Evolutionary conservation across 768 basidiomycete species (phyloP).

Genomic region (Pleurotus tuoliensis): DNA sequence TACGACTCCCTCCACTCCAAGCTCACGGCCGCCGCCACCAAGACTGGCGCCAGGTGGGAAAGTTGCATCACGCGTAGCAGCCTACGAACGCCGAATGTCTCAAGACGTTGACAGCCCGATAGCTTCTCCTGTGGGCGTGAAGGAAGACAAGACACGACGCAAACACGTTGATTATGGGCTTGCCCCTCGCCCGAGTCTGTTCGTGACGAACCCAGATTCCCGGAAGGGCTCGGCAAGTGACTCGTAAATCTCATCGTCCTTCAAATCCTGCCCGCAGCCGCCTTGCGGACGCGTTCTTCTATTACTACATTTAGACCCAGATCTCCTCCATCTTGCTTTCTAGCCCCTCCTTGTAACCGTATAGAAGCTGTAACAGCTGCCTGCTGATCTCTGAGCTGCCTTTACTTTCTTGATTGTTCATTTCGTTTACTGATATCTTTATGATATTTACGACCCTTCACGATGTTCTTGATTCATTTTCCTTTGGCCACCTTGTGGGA

Average conservation of each 20-base stretch:
- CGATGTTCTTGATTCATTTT: too few relatives aligned
- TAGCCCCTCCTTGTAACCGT: neutral
- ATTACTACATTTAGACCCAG: neutral
- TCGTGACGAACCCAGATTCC: conserved; percentile 70
- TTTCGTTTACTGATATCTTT: conserved; percentile 1
- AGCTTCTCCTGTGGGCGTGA: conserved; percentile 25
- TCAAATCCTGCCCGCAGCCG: neutral
- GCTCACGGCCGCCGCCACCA: conserved; percentile 10
- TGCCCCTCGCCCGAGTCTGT: conserved; percentile 58
- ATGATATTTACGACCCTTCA: conserved; percentile 2
- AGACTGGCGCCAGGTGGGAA: conserved; percentile 20
- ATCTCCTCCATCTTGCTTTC: neutral
- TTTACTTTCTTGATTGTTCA: neutral
- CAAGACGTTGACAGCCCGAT: conserved; percentile 33
- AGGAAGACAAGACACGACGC: conserved; percentile 28
- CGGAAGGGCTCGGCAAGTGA: conserved; percentile 17
- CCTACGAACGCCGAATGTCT: conserved; percentile 58
- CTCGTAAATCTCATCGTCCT: conserved; percentile 8
- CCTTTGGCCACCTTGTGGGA: too few relatives aligned
- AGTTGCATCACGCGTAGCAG: conserved; percentile 52
- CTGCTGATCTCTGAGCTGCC: neutral
- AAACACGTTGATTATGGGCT: conserved; percentile 58
- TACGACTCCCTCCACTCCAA: neutral
- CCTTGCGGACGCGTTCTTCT: neutral
- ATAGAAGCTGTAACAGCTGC: neutral